phyloP scores from a whole-genome alignment of 345 rosid species.

The Streptanthus diversifolius region DNA sequence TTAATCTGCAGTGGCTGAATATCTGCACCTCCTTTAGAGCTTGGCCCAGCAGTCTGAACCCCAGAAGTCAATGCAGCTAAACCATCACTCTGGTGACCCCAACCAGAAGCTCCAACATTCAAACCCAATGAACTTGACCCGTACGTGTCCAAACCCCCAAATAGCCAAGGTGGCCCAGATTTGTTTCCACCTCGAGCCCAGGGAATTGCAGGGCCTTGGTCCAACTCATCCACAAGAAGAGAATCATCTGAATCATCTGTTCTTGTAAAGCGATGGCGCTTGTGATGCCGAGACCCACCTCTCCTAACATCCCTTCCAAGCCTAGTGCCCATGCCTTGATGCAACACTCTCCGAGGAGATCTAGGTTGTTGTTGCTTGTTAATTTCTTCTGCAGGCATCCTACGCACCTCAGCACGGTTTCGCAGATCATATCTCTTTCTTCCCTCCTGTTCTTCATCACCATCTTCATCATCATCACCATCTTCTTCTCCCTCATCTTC shows the following conservation, averaged over 20 bases:
- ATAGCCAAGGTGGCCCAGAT: slow-evolving; percentile 96
- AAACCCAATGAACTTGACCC: slow-evolving; percentile 79
- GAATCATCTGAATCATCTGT: slow-evolving; percentile 99
- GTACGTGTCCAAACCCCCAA: slow-evolving; percentile 91
- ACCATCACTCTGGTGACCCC: slow-evolving; percentile 97
- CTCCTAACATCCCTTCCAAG: slow-evolving; percentile 82
- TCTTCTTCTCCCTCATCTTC: slow-evolving; percentile 68
- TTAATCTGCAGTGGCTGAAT: slow-evolving; percentile 98
- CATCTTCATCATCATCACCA: slow-evolving; percentile 53
- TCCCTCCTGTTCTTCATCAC: slow-evolving; percentile 74
- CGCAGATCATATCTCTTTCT: slow-evolving; percentile 95
- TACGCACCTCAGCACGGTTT: slow-evolving; percentile 90
- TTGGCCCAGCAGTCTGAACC: slow-evolving; percentile 99
- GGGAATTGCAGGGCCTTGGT: slow-evolving; percentile 94
- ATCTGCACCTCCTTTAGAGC: slow-evolving; percentile 99
- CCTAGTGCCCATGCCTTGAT: slow-evolving; percentile 94
- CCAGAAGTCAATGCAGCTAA: slow-evolving; percentile 72
- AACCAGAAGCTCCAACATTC: slow-evolving; percentile 97
- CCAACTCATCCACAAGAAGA: slow-evolving; percentile 98
- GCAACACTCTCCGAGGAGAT: slow-evolving; percentile 93
- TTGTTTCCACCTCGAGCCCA: slow-evolving; percentile 95
- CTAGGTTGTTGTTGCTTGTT: slow-evolving; percentile 67
- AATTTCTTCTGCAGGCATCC: slow-evolving; percentile 69
- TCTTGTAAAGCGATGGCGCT: slow-evolving; percentile 75
- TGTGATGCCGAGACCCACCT: slow-evolving; percentile 94